Conservation (phyloP, 2,329 filamentous ascomycete species). For the Colletotrichum sp. region DNA sequence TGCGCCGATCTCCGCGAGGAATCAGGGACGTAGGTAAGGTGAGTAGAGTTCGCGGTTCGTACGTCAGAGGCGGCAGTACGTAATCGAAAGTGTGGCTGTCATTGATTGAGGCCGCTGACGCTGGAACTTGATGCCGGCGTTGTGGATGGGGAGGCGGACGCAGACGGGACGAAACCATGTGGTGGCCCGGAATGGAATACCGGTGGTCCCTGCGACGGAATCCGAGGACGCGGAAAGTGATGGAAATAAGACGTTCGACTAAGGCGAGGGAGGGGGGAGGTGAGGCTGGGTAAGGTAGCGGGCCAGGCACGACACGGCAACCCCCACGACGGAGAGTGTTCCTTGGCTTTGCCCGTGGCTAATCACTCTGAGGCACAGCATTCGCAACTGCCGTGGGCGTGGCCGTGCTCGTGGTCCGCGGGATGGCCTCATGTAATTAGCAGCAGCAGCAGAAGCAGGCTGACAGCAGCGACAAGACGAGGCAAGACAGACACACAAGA, state of each 20-base stretch:
- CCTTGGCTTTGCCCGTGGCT: neutral
- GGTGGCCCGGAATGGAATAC: neutral
- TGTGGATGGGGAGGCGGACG: neutral
- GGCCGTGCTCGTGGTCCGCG: neutral
- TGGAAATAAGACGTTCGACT: neutral
- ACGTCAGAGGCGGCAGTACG: neutral
- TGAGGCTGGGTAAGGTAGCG: neutral
- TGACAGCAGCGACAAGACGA: neutral
- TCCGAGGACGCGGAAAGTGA: neutral
- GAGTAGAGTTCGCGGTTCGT: neutral
- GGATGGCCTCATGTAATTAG: neutral
- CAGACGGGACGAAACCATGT: neutral
- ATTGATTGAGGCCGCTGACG: neutral
- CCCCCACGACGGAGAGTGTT: neutral
- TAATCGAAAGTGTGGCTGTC: conserved; percentile 12
- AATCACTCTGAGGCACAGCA: neutral
- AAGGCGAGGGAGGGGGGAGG: neutral
- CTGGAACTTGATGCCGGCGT: neutral
- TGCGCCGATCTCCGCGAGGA: neutral
- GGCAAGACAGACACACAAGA: neutral
- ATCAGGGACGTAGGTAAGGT: neutral
- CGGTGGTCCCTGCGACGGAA: conserved; percentile 3
- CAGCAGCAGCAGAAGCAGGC: neutral
- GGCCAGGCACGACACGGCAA: neutral
- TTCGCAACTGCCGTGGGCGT: neutral